These are phyloP conservation scores for Flagelloscypha sp. DNA, from an alignment of 768 basidiomycete genomes.

Conservation along the genomic window DNA sequence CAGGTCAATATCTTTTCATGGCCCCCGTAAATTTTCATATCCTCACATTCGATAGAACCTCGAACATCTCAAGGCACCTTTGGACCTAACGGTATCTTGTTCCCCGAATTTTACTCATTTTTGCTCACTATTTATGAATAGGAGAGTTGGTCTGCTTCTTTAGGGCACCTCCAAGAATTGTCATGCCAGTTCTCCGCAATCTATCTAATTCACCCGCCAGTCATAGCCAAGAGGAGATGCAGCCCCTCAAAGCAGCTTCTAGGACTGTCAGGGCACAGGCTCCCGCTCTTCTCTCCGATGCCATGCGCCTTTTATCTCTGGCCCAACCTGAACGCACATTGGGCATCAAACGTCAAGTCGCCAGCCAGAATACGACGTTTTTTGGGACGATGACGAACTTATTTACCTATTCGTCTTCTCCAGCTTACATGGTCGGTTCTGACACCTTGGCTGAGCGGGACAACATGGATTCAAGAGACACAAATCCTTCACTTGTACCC, in stretches of 20 bases:
- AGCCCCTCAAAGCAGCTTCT: slow-evolving; percentile 10
- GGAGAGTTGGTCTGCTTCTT: slow-evolving; percentile 87
- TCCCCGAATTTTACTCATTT: not conserved
- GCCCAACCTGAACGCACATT: too few relatives aligned
- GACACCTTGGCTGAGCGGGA: too few relatives aligned
- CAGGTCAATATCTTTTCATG: too few relatives aligned
- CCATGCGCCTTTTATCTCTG: slow-evolving; percentile 54
- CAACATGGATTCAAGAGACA: too few relatives aligned
- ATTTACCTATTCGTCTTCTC: slow-evolving; percentile 40
- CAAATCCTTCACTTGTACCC: slow-evolving; percentile 35
- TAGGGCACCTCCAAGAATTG: slow-evolving; percentile 63
- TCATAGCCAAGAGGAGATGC: slow-evolving; percentile 14
- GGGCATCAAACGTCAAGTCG: too few relatives aligned
- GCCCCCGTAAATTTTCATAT: too few relatives aligned
- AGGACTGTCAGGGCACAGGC: slow-evolving; percentile 39
- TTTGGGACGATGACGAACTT: slow-evolving; percentile 83
- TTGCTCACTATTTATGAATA: slow-evolving; percentile 22
- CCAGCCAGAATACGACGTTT: too few relatives aligned
- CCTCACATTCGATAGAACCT: too few relatives aligned
- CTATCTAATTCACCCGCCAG: slow-evolving; percentile 37
- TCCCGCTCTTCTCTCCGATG: slow-evolving; percentile 65
- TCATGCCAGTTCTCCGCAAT: slow-evolving; percentile 48
- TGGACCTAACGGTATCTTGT: slow-evolving; percentile 68
- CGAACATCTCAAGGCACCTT: slow-evolving; percentile 83
- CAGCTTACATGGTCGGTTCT: slow-evolving; percentile 10